Evolutionary conservation across 2,329 filamentous ascomycete genomes (phyloP), one percentile per base, ranked within the genome.

Genomic region (Colletotrichum sp.): DNA sequence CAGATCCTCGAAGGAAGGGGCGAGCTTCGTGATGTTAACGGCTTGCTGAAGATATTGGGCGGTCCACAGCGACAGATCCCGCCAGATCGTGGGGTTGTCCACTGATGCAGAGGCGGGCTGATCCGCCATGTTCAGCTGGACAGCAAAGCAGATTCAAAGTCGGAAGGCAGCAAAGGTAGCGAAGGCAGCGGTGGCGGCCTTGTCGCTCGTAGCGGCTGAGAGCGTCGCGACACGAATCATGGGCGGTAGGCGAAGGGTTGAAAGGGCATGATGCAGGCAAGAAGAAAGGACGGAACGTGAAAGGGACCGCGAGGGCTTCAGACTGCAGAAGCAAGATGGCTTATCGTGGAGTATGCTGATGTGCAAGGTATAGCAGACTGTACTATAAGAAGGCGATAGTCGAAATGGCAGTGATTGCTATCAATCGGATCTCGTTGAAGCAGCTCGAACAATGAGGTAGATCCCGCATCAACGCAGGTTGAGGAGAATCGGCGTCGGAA

Each of bases 1-100:
- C 64, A 96, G 86, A 80, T 95, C 93, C 82, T 91, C 92, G 21
- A 94, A 85, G 13, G 92, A 92, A 3, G 93, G 93, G 63, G 90
- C 87, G 83, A 91, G 90, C 78, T 89, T 89, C 59, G 91, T 89
- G 76, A 91, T 86, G 83, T 92, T 92, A 76, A 90, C 87, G 74
- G 86, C 86, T 69, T 83, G 80, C 21, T 82, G 80, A 13, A 88
- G 79, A 26, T 85, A 85, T 77, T 88, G 87, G 39, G 60, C 52
- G 7, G 89, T 88, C 90, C 91, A 92, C 71, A 85, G 83, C 24
- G 89, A 89, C 79, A 92, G 82, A 79, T 91, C 90, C 78, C 88
- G 86, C 90, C 89, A 91, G 39, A 82, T 80, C 77, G 83, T 87
- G 44, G 85, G 80, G 78, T 88, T 87, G 75, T 87, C 85, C 70